A percentile compares a stretch with the other conserved stretches of the same genome.
Evolutionary conservation across 2,329 filamentous ascomycete genomes (phyloP).

Genomic region (Fusarium hostae): DNA sequence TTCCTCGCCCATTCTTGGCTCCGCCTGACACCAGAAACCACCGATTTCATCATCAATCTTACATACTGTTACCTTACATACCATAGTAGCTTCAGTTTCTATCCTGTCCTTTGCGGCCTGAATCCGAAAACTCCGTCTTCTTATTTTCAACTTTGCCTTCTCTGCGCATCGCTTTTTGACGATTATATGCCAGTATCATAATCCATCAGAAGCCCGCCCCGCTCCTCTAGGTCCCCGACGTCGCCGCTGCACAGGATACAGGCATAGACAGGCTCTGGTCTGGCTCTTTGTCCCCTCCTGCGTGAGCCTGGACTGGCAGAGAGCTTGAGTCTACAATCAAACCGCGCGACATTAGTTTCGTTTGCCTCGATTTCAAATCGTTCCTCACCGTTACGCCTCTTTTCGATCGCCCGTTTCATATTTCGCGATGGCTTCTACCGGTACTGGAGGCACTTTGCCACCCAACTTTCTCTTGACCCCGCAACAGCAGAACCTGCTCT

Average conservation of each 20-base stretch:
- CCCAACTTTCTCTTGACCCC: slow-evolving; percentile 76
- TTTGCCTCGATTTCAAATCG: slow-evolving; percentile 17
- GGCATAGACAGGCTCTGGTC: slow-evolving; percentile 1
- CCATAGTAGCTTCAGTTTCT: slow-evolving; percentile 19
- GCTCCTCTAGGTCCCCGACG: slow-evolving; percentile 33
- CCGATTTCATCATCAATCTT: slow-evolving; percentile 44
- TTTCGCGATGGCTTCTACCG: slow-evolving; percentile 62
- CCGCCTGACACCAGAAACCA: slow-evolving; percentile 37
- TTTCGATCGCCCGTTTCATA: slow-evolving; percentile 3
- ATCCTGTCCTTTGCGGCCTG: slow-evolving; percentile 23
- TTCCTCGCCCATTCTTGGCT: slow-evolving; percentile 26
- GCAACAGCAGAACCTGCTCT: slow-evolving; percentile 80
- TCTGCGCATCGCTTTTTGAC: slow-evolving; percentile 13
- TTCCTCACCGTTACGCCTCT: slow-evolving; percentile 6
- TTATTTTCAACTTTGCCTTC: slow-evolving; percentile 4
- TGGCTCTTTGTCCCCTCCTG: slow-evolving; percentile 43
- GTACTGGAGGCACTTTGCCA: slow-evolving; percentile 55
- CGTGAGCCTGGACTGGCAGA: slow-evolving; percentile 41
- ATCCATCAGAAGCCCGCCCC: slow-evolving; percentile 27
- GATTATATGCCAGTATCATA: slow-evolving; percentile 9
- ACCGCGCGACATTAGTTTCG: neutral
- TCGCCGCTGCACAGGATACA: slow-evolving; percentile 31
- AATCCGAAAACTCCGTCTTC: slow-evolving; percentile 36
- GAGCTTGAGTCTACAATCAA: slow-evolving; percentile 43
- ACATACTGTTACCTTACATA: slow-evolving; percentile 25